A percentile compares a stretch with the other conserved stretches of the same genome.
These are phyloP conservation scores for Eucalyptus melliodora DNA, from an alignment of 345 rosid genomes.

Conservation along the genomic window DNA sequence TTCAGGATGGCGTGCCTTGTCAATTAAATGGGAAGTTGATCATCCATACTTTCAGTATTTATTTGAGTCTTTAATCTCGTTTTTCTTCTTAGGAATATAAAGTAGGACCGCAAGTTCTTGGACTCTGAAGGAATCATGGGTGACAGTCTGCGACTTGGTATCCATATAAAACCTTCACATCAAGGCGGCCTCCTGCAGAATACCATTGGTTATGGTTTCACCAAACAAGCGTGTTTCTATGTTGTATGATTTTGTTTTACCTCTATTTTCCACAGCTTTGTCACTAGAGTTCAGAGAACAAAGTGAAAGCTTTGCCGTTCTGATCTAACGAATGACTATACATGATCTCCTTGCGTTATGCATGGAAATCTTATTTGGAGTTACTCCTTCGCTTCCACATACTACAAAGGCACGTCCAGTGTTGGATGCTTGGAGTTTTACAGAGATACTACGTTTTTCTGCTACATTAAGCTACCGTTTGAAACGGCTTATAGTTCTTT, in stretches of 20 bases:
- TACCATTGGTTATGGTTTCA: too few relatives aligned
- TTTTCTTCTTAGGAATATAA: conserved; percentile 13
- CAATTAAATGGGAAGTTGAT: background rate
- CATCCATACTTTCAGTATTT: background rate
- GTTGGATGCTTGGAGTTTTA: background rate
- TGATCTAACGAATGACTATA: background rate
- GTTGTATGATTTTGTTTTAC: background rate
- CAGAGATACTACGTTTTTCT: background rate
- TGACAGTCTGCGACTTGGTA: conserved; percentile 39
- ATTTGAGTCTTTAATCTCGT: background rate
- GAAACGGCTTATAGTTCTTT: background rate
- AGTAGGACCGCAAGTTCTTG: conserved; percentile 42
- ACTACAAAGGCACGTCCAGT: background rate
- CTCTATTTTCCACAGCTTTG: background rate
- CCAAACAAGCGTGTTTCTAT: background rate
- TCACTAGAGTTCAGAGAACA: background rate
- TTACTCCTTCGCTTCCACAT: background rate
- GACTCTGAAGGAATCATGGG: conserved; percentile 46
- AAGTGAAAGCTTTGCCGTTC: background rate
- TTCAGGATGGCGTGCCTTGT: background rate
- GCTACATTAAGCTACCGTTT: background rate
- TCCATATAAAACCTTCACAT: conserved; percentile 21
- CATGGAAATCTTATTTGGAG: background rate
- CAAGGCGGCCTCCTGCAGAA: conserved; percentile 13
- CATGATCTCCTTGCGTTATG: background rate